These are phyloP conservation scores for Colletotrichum simmondsii DNA, from an alignment of 2,329 filamentous ascomycete species.

Conservation along the genomic window DNA sequence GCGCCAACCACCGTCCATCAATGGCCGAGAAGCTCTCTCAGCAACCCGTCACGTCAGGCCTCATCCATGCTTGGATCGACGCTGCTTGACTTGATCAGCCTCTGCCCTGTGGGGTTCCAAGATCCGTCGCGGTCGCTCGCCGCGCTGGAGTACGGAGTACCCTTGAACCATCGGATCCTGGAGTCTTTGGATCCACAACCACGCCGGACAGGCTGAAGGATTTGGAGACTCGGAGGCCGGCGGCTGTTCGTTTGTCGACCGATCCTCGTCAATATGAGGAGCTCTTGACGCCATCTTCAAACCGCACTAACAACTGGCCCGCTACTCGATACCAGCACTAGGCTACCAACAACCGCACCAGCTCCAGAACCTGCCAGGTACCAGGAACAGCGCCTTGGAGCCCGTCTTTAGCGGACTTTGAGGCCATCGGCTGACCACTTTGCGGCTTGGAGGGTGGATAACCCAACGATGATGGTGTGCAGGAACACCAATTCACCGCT, in stretches of 20 bases:
- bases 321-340: background rate
- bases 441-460: conserved; percentile 11
- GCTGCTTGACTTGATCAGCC: background rate
- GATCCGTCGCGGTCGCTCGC: background rate
- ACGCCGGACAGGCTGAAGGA: background rate
- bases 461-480: conserved; percentile 11
- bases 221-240: background rate
- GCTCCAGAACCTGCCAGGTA: conserved; percentile 12
- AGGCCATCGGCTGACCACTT: conserved; percentile 29
- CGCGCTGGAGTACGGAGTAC: no score
- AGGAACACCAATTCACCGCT: conserved; percentile 29
- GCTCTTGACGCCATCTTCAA: background rate
- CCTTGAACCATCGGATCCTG: no score
- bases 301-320: background rate
- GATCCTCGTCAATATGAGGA: background rate
- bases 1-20: no score
- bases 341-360: background rate
- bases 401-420: conserved; percentile 1
- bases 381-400: background rate
- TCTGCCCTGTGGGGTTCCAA: conserved; percentile 7
- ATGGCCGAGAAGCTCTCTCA: no score
- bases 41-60: conserved; percentile 1
- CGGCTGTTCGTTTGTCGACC: background rate
- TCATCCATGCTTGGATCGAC: conserved; percentile 27
- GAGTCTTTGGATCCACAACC: background rate